These are phyloP conservation scores for Pleurotus sapidus DNA, from an alignment of 768 basidiomycete species.

Conservation along the genomic window DNA sequence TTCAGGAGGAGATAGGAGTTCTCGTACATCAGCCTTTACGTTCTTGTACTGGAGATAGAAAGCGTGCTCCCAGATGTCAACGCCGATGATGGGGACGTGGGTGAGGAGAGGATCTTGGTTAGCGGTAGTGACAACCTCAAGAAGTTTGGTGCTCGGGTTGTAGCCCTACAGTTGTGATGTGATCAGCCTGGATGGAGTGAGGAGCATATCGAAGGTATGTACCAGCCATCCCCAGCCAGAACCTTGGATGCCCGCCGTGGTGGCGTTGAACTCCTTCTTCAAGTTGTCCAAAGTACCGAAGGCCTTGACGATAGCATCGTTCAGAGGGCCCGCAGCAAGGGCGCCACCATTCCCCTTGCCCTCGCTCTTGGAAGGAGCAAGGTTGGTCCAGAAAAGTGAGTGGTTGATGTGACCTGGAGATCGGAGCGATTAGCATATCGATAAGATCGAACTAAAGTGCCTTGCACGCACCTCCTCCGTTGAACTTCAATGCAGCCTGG, in stretches of 20 bases:
- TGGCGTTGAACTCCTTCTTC: conserved; percentile 80
- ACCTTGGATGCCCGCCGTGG: conserved; percentile 86
- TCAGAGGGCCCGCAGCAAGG: conserved; percentile 63
- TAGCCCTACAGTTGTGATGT: conserved; percentile 46
- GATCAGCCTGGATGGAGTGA: conserved; percentile 5
- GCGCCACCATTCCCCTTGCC: conserved; percentile 59
- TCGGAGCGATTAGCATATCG: conserved; percentile 9
- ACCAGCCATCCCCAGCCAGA: conserved; percentile 98
- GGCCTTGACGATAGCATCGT: conserved; percentile 52
- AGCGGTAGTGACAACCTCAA: conserved; percentile 88
- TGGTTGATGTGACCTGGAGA: conserved; percentile 83
- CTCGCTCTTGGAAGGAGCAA: conserved; percentile 59
- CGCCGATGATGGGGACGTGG: conserved; percentile 81
- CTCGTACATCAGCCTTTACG: conserved; percentile 86
- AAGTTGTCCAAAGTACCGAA: conserved; percentile 75
- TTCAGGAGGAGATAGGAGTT: not conserved
- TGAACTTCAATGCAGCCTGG: conserved; percentile 93
- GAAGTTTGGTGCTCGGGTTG: conserved; percentile 60
- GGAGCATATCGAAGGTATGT: conserved; percentile 21
- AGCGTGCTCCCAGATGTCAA: conserved; percentile 96
- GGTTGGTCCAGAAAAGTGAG: conserved; percentile 95
- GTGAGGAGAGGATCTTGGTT: conserved; percentile 93
- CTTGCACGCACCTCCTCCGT: conserved; percentile 76
- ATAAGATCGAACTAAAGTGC: conserved; percentile 10
- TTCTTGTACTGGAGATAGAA: conserved; percentile 97